Evolutionary conservation across 176 grass and related monocot species (phyloP), one percentile per base, ranked within the genome.

Genomic region (Musa acuminata): DNA sequence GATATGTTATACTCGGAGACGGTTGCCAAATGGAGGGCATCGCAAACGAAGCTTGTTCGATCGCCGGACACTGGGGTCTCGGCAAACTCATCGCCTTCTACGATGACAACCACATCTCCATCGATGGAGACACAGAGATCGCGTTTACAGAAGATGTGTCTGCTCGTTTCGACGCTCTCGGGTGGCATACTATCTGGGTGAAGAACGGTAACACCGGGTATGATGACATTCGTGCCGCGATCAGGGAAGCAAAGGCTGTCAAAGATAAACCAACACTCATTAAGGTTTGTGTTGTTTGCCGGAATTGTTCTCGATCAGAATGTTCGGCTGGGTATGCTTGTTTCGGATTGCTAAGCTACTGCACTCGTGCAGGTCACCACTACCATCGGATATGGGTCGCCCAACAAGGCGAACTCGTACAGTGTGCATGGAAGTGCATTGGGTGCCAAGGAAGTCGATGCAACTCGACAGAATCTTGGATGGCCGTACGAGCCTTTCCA

Each of bases 401-500:
- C 93, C 21, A 96, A 96, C 93, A 96, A 96, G 65, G 83, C 93
- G 53, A 96, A 92, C 83, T 86, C 87, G 26, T 92, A 96, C 76
- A 92, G 89, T 27, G 93, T 92, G 8, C 93, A 96, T 17, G 93
- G 93, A 83, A 87, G 85, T 76, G 93, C 93, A 51, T 85, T 96
- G 64, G 93, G 93, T 53, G 2, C 81, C 20, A 96, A 89, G 78
- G 93, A 96, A 83, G 93, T 96, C 0, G 89, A 90, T 29, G 93
- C 93, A 29, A 96, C 93, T 49, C 81, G 93, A 71, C 50, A 83
- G 71, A 96, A 90, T 74, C 93, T 96, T 52, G 85, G 83, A 78
- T 96, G 93, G 93, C 87, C 93, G 9, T 84, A 86, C 73, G 89
- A 92, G 76, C 85, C 93, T 72, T 96, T 96, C 85, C 88, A 90